Evolutionary conservation across 768 basidiomycete species (phyloP).

Genomic region (Hypsizygus marmoreus): DNA sequence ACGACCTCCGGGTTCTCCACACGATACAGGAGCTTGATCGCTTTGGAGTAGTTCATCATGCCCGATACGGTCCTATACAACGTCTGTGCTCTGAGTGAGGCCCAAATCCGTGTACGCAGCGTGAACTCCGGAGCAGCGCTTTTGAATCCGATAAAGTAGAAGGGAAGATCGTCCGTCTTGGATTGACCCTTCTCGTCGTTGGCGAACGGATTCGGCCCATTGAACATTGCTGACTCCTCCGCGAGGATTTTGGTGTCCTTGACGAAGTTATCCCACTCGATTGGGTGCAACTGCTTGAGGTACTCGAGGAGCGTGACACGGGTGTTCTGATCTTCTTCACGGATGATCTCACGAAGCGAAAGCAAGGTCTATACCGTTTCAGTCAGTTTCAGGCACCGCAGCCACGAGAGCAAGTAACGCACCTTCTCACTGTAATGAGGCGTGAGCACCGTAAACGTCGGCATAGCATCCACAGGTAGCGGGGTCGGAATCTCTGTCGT

Average conservation of each 20-base stretch:
- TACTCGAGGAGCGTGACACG: constrained; percentile 97
- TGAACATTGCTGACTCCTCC: constrained; percentile 89
- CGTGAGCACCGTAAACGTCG: constrained; percentile 96
- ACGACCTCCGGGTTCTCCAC: constrained; percentile 99
- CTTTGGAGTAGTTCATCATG: constrained; percentile 99
- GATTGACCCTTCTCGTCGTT: constrained; percentile 78
- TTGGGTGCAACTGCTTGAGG: constrained; percentile 94
- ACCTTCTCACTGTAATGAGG: constrained; percentile 99
- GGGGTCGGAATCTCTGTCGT: constrained; percentile 95
- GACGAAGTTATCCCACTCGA: constrained; percentile 99
- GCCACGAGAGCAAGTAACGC: constrained; percentile 15
- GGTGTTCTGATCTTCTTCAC: constrained; percentile 96
- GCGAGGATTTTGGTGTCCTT: constrained; percentile 99
- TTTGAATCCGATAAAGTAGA: constrained; percentile 99
- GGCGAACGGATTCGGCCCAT: constrained; percentile 71
- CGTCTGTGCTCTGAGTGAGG: constrained; percentile 96
- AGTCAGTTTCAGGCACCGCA: neutral
- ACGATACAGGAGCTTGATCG: constrained; percentile 98
- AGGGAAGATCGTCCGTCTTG: constrained; percentile 91
- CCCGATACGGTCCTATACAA: constrained; percentile 98
- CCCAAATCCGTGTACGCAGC: constrained; percentile 98
- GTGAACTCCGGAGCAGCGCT: constrained; percentile 98
- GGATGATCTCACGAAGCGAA: constrained; percentile 96
- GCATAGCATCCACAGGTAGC: constrained; percentile 98
- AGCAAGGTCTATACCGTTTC: constrained; percentile 69